Conservation (phyloP, 148 eudicot species). For the Cornus controversa region DNA sequence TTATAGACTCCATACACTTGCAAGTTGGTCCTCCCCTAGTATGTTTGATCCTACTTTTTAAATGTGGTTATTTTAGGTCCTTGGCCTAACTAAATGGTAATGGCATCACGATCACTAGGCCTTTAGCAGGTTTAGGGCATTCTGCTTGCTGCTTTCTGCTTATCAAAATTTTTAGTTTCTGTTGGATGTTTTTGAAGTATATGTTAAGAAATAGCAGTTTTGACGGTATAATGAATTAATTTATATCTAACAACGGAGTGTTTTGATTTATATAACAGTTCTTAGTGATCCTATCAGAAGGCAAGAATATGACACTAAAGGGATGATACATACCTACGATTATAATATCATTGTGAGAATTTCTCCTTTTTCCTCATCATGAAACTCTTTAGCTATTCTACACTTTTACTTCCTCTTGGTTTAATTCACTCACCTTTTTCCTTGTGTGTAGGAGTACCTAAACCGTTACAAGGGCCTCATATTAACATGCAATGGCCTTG, state of each 20-base stretch:
- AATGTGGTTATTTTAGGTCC: no score
- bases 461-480: conserved; percentile 90
- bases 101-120: not conserved
- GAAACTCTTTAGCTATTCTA: not conserved
- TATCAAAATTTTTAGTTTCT: not conserved
- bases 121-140: not conserved
- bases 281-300: conserved; percentile 74
- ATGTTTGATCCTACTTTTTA: no score
- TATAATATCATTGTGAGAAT: conserved; percentile 60
- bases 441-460: conserved; percentile 66
- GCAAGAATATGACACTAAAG: conserved; percentile 79
- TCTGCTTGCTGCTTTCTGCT: not conserved
- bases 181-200: not conserved
- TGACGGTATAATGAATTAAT: not conserved
- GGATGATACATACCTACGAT: conserved; percentile 53
- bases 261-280: conserved; percentile 45
- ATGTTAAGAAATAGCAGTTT: not conserved
- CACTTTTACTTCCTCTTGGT: not conserved
- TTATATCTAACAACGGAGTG: not conserved
- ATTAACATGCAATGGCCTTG: conserved; percentile 90
- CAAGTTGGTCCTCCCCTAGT: not conserved
- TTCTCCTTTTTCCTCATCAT: not conserved
- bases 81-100: not conserved
- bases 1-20: no score
- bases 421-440: not conserved